A percentile compares a stretch with the other conserved stretches of the same genome.
phyloP scores from a whole-genome alignment of 768 basidiomycete genomes.

The Jaapia argillacea region DNA sequence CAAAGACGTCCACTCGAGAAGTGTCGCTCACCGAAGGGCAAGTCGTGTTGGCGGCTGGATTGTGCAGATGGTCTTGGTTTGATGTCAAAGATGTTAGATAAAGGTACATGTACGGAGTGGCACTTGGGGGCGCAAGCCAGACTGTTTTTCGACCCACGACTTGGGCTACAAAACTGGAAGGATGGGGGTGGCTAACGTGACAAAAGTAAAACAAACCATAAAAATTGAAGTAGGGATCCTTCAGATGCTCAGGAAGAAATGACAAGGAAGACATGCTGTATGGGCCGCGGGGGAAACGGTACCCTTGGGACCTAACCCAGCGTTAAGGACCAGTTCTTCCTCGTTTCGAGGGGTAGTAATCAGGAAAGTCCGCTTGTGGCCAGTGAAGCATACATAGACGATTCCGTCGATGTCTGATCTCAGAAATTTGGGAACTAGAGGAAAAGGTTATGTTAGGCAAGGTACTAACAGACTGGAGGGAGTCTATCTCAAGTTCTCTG shows the following conservation, averaged over 20 bases:
- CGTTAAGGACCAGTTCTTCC: slow-evolving; percentile 58
- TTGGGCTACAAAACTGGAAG: slow-evolving; percentile 46
- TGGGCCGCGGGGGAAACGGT: slow-evolving; percentile 89
- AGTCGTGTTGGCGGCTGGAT: slow-evolving; percentile 28
- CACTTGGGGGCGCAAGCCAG: slow-evolving; percentile 77
- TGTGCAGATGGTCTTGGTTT: slow-evolving; percentile 15
- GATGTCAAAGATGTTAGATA: slow-evolving; percentile 19
- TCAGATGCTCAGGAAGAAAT: slow-evolving; percentile 18
- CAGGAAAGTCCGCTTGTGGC: slow-evolving; percentile 30
- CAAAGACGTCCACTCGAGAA: slow-evolving; percentile 73
- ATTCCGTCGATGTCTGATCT: slow-evolving; percentile 71
- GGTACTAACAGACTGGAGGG: too few relatives aligned
- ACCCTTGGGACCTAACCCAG: slow-evolving; percentile 73
- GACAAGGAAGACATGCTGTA: slow-evolving; percentile 31
- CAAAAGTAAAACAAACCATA: slow-evolving; percentile 43
- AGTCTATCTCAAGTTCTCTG: too few relatives aligned
- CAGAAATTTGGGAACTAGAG: slow-evolving; percentile 73
- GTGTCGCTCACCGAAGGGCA: slow-evolving; percentile 68
- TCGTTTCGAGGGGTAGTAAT: slow-evolving; percentile 62
- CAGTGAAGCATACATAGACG: slow-evolving; percentile 72
- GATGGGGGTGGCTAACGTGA: too few relatives aligned
- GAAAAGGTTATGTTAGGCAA: slow-evolving; percentile 87
- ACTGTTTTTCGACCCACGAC: slow-evolving; percentile 83
- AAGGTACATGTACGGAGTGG: slow-evolving; percentile 50
- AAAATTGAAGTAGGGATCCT: slow-evolving; percentile 93